phyloP scores from a whole-genome alignment of 495 filamentous ascomycete species.

The Penicillium simplicissimum region DNA sequence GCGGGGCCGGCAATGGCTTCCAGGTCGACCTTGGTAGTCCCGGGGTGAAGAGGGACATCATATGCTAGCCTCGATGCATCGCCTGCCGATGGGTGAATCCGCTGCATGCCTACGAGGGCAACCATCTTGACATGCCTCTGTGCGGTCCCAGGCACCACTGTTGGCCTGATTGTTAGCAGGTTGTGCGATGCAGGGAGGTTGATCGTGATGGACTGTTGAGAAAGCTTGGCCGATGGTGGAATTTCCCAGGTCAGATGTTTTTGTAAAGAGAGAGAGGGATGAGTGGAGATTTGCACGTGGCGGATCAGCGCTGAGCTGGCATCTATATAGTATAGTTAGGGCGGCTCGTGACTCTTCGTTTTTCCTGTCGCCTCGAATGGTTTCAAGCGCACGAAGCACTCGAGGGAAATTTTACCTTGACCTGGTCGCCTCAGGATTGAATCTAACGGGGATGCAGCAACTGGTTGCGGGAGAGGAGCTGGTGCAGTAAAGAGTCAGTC shows the following conservation, averaged over 20 bases:
- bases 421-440: conserved; percentile 48
- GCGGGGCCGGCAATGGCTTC: conserved; percentile 64
- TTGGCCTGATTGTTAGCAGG: conserved; percentile 64
- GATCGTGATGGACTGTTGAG: conserved; percentile 68
- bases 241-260: conserved; percentile 56
- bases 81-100: conserved; percentile 46
- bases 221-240: conserved; percentile 57
- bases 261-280: conserved; percentile 59
- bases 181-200: conserved; percentile 62
- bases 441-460: conserved; percentile 30
- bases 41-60: conserved; percentile 60
- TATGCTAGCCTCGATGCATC: conserved; percentile 53
- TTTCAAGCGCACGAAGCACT: not conserved
- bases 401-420: conserved; percentile 46
- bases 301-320: conserved; percentile 62
- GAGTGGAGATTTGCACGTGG: conserved; percentile 64
- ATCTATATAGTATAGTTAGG: conserved; percentile 30
- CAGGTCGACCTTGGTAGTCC: conserved; percentile 65
- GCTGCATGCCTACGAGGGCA: conserved; percentile 52
- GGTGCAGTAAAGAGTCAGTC: not conserved
- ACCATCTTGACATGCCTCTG: conserved; percentile 65
- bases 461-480: conserved; percentile 18
- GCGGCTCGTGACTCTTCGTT: not conserved
- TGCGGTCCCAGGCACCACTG: conserved; percentile 54
- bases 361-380: not conserved